Evolutionary conservation across 805 yeast species (phyloP).

Genomic region (Ogataea pignaliae): DNA sequence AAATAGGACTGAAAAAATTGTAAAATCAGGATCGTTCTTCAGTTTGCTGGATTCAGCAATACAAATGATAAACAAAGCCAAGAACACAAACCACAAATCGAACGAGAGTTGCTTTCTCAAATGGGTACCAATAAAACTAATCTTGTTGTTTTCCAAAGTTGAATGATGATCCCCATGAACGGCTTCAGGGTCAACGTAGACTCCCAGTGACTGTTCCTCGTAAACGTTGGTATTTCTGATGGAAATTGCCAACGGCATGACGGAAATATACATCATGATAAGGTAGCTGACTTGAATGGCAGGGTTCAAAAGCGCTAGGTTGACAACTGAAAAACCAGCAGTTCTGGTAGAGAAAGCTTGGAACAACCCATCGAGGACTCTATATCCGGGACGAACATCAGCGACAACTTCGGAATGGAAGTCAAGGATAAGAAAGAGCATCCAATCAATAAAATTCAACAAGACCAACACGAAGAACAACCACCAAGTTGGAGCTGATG

Average conservation of each 20-base stretch:
- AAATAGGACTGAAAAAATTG: slow-evolving; percentile 70
- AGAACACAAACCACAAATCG: slow-evolving; percentile 89
- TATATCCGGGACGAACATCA: slow-evolving; percentile 58
- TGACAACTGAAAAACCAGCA: slow-evolving; percentile 80
- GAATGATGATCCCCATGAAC: slow-evolving; percentile 33
- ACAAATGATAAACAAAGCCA: slow-evolving; percentile 82
- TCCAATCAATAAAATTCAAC: slow-evolving; percentile 72
- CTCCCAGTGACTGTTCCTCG: slow-evolving; percentile 95
- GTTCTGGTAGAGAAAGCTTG: slow-evolving; percentile 94
- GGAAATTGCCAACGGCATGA: slow-evolving; percentile 91
- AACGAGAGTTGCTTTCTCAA: slow-evolving; percentile 87
- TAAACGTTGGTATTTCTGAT: slow-evolving; percentile 96
- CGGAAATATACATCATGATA: slow-evolving; percentile 98
- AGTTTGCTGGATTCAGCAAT: slow-evolving; percentile 75
- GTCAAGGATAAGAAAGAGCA: slow-evolving; percentile 78
- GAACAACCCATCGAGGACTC: slow-evolving; percentile 77
- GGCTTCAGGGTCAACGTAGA: slow-evolving; percentile 40
- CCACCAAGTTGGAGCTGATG: slow-evolving; percentile 96
- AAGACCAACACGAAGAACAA: slow-evolving; percentile 66
- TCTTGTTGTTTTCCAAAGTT: slow-evolving; percentile 38
- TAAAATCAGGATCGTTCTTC: slow-evolving; percentile 43
- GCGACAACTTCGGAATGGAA: slow-evolving; percentile 47
- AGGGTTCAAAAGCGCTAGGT: slow-evolving; percentile 69
- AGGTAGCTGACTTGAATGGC: slow-evolving; percentile 90
- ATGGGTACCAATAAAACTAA: slow-evolving; percentile 70